Conservation (phyloP, 2,329 filamentous ascomycete genomes). For the Zymoseptoria brevis region DNA sequence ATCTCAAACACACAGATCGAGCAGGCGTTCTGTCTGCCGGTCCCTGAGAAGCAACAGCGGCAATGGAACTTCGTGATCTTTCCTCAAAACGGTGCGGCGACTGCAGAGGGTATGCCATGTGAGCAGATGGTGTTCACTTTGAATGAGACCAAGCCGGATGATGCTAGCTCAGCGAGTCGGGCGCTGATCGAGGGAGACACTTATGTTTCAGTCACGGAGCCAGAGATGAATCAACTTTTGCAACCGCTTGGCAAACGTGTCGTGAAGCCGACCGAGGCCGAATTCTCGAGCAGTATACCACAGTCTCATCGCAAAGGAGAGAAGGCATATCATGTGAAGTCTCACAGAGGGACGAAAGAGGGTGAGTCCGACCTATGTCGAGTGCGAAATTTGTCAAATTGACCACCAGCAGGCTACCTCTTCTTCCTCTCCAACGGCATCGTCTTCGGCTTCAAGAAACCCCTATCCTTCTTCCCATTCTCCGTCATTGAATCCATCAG, state of each 20-base stretch:
- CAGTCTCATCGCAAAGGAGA: constrained; percentile 56
- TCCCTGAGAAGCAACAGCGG: constrained; percentile 56
- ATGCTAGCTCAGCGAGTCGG: constrained; percentile 33
- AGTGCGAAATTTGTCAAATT: neutral
- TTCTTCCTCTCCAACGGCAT: constrained; percentile 56
- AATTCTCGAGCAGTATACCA: constrained; percentile 53
- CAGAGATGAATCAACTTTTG: constrained; percentile 44
- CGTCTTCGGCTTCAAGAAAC: constrained; percentile 59
- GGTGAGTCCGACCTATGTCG: constrained; percentile 33
- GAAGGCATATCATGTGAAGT: constrained; percentile 57
- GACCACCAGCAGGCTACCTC: constrained; percentile 45
- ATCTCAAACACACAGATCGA: constrained; percentile 46
- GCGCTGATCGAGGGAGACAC: constrained; percentile 36
- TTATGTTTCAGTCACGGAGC: constrained; percentile 37
- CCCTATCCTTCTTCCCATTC: constrained; percentile 55
- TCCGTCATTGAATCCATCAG: constrained; percentile 51
- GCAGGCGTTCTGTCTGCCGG: constrained; percentile 53
- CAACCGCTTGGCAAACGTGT: constrained; percentile 39
- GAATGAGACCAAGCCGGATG: constrained; percentile 41
- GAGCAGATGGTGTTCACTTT: constrained; percentile 56
- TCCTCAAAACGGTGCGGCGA: constrained; percentile 43
- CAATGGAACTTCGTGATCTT: constrained; percentile 57
- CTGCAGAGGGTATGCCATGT: constrained; percentile 26
- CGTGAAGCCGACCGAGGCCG: constrained; percentile 46
- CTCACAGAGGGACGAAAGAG: constrained; percentile 57